Evolutionary conservation across 108 stramenopile genomes (phyloP).

Genomic region (Hondaea fermentalgiana): DNA sequence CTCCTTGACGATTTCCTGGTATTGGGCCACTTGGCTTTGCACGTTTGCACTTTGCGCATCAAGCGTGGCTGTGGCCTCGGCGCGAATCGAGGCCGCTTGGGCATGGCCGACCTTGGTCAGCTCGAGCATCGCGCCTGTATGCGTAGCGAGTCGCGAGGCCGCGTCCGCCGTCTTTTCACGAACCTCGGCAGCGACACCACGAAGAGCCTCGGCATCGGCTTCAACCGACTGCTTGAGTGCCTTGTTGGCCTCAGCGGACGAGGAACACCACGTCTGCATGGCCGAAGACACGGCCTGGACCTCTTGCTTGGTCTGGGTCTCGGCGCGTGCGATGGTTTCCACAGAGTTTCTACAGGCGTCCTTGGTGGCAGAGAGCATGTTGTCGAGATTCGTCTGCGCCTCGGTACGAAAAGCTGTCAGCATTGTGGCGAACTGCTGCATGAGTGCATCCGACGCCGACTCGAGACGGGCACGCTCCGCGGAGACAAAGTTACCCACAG

Average conservation of each 20-base stretch:
- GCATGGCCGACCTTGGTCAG: not conserved
- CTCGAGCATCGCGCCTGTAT: not conserved
- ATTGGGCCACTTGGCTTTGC: not conserved
- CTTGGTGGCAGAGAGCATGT: not conserved
- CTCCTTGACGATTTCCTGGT: not conserved
- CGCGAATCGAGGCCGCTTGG: not conserved
- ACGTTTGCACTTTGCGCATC: not conserved
- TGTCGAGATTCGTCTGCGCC: not conserved
- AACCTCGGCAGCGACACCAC: not conserved
- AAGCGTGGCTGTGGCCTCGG: not conserved
- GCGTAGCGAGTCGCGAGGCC: not conserved
- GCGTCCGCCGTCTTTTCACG: not conserved
- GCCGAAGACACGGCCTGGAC: not conserved
- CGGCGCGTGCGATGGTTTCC: not conserved
- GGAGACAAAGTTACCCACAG: not conserved
- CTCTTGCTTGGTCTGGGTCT: not conserved
- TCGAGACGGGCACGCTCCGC: not conserved
- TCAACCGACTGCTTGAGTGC: not conserved
- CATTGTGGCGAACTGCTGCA: not conserved
- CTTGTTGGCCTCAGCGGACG: not conserved
- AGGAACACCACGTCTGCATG: not conserved
- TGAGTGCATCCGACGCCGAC: not conserved
- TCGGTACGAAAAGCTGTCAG: not conserved
- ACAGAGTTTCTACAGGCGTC: not conserved
- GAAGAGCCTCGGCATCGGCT: not conserved